Percentiles rank a stretch among this genome's conserved stretches.
phyloP scores from a whole-genome alignment of 75 land plant species.

The Sequoiadendron giganteum region DNA sequence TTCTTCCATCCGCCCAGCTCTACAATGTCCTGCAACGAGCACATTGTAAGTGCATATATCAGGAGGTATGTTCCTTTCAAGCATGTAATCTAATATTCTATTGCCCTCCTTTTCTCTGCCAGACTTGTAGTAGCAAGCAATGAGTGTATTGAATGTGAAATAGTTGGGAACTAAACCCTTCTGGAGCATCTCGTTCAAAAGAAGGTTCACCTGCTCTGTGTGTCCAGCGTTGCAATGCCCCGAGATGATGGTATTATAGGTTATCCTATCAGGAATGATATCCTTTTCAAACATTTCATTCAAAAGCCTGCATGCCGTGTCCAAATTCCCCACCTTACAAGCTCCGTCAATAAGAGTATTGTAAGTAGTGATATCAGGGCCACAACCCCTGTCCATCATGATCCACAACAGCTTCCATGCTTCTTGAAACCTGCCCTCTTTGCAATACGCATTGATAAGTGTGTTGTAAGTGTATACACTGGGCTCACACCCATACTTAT shows the following conservation, averaged over 20 bases:
- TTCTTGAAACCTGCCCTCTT: constrained; percentile 29
- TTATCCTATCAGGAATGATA: constrained; percentile 29
- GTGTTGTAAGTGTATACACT: constrained; percentile 67
- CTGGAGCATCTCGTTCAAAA: constrained; percentile 54
- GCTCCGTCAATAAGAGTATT: constrained; percentile 50
- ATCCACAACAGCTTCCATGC: constrained; percentile 39
- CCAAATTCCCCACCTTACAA: constrained; percentile 54
- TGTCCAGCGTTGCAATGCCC: constrained; percentile 71
- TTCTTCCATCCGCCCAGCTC: constrained; percentile 65
- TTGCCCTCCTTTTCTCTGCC: constrained; percentile 45
- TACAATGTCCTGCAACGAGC: constrained; percentile 52
- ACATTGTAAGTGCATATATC: constrained; percentile 42
- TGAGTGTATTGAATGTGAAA: constrained; percentile 45
- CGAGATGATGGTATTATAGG: constrained; percentile 55
- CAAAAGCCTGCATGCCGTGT: constrained; percentile 45
- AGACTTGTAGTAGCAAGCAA: constrained; percentile 59
- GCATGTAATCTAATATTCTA: constrained; percentile 35
- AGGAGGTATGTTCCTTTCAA: constrained; percentile 16
- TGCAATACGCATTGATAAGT: constrained; percentile 68
- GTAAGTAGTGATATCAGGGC: constrained; percentile 46
- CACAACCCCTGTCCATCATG: constrained; percentile 56
- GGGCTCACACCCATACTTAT: constrained; percentile 48
- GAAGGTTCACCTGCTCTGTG: constrained; percentile 38
- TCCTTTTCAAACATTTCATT: constrained; percentile 37
- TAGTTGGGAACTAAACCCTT: constrained; percentile 46